Evolutionary conservation across 495 filamentous ascomycete genomes (phyloP).

Genomic region (Xylaria bambusicola): DNA sequence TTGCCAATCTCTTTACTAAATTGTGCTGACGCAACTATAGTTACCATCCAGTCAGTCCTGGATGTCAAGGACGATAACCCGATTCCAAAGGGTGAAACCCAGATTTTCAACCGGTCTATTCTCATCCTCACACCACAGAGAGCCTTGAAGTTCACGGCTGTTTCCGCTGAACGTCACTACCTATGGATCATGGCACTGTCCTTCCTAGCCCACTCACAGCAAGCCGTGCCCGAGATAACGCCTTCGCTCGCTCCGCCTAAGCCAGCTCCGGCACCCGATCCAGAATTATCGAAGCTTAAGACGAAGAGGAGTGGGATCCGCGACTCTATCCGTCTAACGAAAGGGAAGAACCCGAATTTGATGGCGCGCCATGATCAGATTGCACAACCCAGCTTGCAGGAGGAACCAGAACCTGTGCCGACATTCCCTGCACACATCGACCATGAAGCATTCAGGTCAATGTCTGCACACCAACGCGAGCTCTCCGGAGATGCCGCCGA

Average conservation of each 20-base stretch:
- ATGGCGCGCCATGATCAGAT: constrained; percentile 27
- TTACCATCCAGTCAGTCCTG: constrained; percentile 91
- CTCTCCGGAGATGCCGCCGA: constrained; percentile 60
- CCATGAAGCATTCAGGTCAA: constrained; percentile 22
- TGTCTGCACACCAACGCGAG: constrained; percentile 40
- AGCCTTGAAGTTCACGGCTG: constrained; percentile 92
- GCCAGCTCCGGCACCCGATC: constrained; percentile 44
- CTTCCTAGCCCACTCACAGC: constrained; percentile 85
- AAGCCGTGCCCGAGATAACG: constrained; percentile 69
- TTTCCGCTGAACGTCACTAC: constrained; percentile 82
- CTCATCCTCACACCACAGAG: constrained; percentile 90
- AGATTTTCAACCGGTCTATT: constrained; percentile 88
- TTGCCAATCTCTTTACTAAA: not conserved
- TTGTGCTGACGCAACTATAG: constrained; percentile 47
- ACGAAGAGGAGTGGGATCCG: constrained; percentile 66
- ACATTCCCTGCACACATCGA: constrained; percentile 11
- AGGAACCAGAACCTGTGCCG: constrained; percentile 23
- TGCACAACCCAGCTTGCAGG: constrained; percentile 21
- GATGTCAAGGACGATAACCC: constrained; percentile 96
- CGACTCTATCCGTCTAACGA: constrained; percentile 88
- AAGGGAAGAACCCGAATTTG: constrained; percentile 65
- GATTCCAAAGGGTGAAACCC: constrained; percentile 67
- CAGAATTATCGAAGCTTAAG: constrained; percentile 48
- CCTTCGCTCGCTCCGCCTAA: constrained; percentile 57
- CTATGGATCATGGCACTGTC: constrained; percentile 93